phyloP scores from a whole-genome alignment of 2,329 filamentous ascomycete species.

The Chaetomiaceae sp. region DNA sequence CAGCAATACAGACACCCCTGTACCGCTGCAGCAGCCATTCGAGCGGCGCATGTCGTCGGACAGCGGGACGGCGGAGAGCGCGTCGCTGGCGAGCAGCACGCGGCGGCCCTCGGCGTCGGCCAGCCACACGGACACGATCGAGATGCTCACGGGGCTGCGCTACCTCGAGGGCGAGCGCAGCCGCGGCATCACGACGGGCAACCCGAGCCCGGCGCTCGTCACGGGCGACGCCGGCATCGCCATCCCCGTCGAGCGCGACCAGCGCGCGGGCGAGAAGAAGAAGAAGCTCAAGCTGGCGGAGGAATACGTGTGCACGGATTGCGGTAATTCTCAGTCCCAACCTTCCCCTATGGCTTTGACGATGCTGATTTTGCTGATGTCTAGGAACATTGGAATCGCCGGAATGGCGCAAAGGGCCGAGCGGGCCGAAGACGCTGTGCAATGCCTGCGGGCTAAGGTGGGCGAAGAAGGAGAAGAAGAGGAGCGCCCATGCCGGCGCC shows the following conservation, averaged over 20 bases:
- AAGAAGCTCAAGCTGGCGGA: conserved; percentile 77
- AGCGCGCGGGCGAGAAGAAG: conserved; percentile 69
- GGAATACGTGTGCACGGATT: conserved; percentile 94
- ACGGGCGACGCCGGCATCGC: conserved; percentile 82
- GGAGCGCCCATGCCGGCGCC: conserved; percentile 18
- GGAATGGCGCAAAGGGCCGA: conserved; percentile 92
- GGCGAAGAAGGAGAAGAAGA: conserved; percentile 79
- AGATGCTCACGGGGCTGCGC: conserved; percentile 83
- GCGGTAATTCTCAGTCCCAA: conserved; percentile 49
- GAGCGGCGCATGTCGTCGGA: conserved; percentile 58
- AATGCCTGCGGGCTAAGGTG: conserved; percentile 82
- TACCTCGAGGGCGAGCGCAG: conserved; percentile 87
- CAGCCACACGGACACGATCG: conserved; percentile 76
- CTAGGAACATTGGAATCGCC: conserved; percentile 78
- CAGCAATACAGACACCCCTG: conserved; percentile 31
- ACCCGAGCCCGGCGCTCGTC: conserved; percentile 72
- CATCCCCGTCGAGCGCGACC: conserved; percentile 73
- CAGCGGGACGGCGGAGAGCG: conserved; percentile 66
- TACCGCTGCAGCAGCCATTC: conserved; percentile 64
- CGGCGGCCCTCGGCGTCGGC: conserved; percentile 65
- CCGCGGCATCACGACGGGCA: conserved; percentile 79
- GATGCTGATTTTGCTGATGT: not conserved
- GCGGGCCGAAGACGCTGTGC: conserved; percentile 87
- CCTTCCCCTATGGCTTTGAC: not conserved
- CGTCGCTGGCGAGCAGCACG: conserved; percentile 46